Base-by-base conservation (phyloP, 148 eudicot species). In the Salicornia ramosissima region DNA sequence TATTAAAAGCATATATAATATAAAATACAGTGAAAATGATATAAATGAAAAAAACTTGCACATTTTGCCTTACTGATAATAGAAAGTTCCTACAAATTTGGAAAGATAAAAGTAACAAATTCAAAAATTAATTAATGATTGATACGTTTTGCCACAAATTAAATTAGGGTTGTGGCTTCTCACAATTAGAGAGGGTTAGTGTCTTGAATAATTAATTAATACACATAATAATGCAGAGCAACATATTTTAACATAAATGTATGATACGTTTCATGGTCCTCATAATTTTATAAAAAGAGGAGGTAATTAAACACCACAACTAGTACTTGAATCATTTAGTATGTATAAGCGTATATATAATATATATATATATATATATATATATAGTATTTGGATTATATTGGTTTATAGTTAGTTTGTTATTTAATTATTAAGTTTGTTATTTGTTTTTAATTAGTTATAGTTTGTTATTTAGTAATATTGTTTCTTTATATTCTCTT, bases 161-260 rank as follows among this genome's bases (percentile, higher is more conserved):
- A 73, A 56, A 30, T 22, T 54, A 9, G 1, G 40, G 54, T 1
- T 40, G 40, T 64, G 70, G 15, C 79, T 76, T 66, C 74, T 76
- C 79, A 57, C 26, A 55, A 25, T 47, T 52, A 52, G 42, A 51
- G 45, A 49, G 62, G 53, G 75, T 16, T 62, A 51, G 7, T 1
- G 19, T 15, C 19, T 34, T 60, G 15, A 57, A 57, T 22, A 7
- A 8, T 53, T 53, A 53, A 7, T 53, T 53, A n/a, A n/a, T n/a
- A 53, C 57, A 21, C 28, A 24, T 10, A 51, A 18, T 21, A 51
- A 6, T 51, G 2, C 10, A 19, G 6, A 6, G n/a, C 16, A 18
- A n/a, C 7, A 51, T 51, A 8, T 3, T 18, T 51, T 4, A 53
- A 24, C 12, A 36, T 36, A 3, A 36, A 36, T 36, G 8, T 36